phyloP scores from a whole-genome alignment of 768 basidiomycete species.

The Lyophyllum semitale region DNA sequence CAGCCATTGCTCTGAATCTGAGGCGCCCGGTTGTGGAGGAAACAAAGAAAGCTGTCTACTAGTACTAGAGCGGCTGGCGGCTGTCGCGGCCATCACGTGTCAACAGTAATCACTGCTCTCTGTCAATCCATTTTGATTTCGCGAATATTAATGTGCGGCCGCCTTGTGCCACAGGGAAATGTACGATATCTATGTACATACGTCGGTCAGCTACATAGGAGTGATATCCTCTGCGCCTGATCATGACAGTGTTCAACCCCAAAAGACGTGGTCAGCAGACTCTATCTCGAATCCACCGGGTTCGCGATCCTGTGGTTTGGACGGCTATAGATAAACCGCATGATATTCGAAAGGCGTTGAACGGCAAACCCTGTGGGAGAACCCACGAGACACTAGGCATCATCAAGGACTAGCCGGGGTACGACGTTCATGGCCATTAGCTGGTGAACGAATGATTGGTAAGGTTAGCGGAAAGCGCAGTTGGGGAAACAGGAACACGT shows the following conservation, averaged over 20 bases:
- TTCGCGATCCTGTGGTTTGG: background rate
- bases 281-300: slow-evolving; percentile 4
- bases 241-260: slow-evolving; percentile 4
- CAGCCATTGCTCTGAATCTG: slow-evolving; percentile 40
- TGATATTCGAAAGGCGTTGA: background rate
- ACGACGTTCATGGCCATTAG: slow-evolving; percentile 98
- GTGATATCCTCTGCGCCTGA: background rate
- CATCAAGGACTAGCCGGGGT: slow-evolving; percentile 84
- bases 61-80: background rate
- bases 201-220: background rate
- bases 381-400: slow-evolving; percentile 45
- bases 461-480: background rate
- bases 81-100: slow-evolving; percentile 6
- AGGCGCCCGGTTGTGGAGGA: slow-evolving; percentile 2
- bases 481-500: slow-evolving; percentile 20
- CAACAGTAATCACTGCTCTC: slow-evolving; percentile 3
- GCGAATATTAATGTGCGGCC: no score
- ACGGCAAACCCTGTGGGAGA: background rate
- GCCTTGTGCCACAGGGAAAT: background rate
- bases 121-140: no score
- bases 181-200: background rate
- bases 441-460: slow-evolving; percentile 36
- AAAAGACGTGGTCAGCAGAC: slow-evolving; percentile 12
- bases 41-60: background rate
- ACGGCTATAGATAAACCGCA: slow-evolving; percentile 7